Evolutionary conservation across 2,329 filamentous ascomycete genomes (phyloP), one percentile per base, ranked within the genome.

Genomic region (Pseudopyricularia javanii): DNA sequence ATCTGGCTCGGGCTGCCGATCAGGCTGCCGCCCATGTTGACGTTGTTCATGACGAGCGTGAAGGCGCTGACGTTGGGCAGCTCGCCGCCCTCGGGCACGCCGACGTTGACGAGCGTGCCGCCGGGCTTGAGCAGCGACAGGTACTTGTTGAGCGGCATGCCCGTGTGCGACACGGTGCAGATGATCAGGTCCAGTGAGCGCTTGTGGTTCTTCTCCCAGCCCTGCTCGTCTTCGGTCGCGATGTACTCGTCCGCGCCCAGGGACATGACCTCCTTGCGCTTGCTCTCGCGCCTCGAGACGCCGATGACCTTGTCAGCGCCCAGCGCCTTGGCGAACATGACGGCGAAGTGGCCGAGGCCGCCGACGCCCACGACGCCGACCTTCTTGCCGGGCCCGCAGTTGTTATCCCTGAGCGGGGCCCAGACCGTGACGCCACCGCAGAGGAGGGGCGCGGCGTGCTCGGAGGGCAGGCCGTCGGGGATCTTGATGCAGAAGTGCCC

Each of bases 51-150:
- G 50, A 86, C 79, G 54, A 88, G 66, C 3, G 74, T 68, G 59
- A 78, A 81, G 7, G 77, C 78, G 57, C 69, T 72, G 58, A 86
- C 70, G 3, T 56, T 55, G n/a, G 69, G 67, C 4, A 68, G 28
- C 3, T 3, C 57, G 5, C 67, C 68, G 37, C 76, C 74, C 60
- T 88, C 85, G 0, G 85, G 84, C 2, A 54, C 56, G 52, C 84
- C 84, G 49, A 88, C 74, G 65, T 86, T 80, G 54, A 88, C 74
- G 61, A 85, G 80, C 5, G 72, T 72, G 17, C 84, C 83, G 28
- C 83, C 83, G 47, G 88, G 73, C 64, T 85, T 79, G 52, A 88
- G 69, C 8, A 88, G 70, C 14, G 67, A 60, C 53, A 89, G 69
- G 66, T 88, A 89, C 43, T 76, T 64, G 53, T 66, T 66, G 26